These are phyloP conservation scores for Kwoniella bestiolae DNA, from an alignment of 768 basidiomycete genomes.

Conservation along the genomic window DNA sequence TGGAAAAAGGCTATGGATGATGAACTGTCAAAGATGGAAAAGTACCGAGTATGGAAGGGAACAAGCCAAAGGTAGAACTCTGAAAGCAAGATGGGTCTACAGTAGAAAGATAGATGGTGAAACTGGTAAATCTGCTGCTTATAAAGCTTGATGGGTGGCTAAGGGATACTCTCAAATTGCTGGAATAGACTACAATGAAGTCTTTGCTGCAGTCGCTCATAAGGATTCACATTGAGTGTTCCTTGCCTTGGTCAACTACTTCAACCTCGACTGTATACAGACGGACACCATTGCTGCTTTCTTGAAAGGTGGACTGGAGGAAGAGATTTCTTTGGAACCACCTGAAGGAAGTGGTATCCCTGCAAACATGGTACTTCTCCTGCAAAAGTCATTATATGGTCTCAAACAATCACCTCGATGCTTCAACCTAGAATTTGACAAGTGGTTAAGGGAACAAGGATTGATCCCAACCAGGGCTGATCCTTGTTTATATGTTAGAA, in stretches of 20 bases:
- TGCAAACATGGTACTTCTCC: neutral
- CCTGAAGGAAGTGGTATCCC: slow-evolving; percentile 14
- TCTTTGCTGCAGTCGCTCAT: slow-evolving; percentile 28
- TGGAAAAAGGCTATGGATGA: slow-evolving; percentile 48
- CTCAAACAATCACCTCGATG: slow-evolving; percentile 26
- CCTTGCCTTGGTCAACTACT: slow-evolving; percentile 19
- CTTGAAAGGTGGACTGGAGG: slow-evolving; percentile 24
- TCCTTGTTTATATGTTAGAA: slow-evolving; percentile 8
- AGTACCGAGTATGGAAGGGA: slow-evolving; percentile 50
- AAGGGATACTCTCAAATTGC: slow-evolving; percentile 24
- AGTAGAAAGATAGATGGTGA: slow-evolving; percentile 46
- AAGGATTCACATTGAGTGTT: slow-evolving; percentile 21
- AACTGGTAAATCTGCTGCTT: slow-evolving; percentile 31
- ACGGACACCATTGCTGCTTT: slow-evolving; percentile 29
- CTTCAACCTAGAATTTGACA: slow-evolving; percentile 28
- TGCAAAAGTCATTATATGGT: slow-evolving; percentile 29
- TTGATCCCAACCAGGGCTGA: slow-evolving; percentile 13
- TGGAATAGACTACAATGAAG: slow-evolving; percentile 26
- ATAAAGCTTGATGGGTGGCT: slow-evolving; percentile 34
- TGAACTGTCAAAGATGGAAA: slow-evolving; percentile 39
- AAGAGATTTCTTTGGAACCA: slow-evolving; percentile 19
- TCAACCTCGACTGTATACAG: slow-evolving; percentile 25
- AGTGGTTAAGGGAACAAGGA: slow-evolving; percentile 25
- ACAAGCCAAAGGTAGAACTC: slow-evolving; percentile 36
- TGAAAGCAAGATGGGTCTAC: slow-evolving; percentile 58